phyloP scores from a whole-genome alignment of 2,329 filamentous ascomycete species.

The Neonectria coccinea region DNA sequence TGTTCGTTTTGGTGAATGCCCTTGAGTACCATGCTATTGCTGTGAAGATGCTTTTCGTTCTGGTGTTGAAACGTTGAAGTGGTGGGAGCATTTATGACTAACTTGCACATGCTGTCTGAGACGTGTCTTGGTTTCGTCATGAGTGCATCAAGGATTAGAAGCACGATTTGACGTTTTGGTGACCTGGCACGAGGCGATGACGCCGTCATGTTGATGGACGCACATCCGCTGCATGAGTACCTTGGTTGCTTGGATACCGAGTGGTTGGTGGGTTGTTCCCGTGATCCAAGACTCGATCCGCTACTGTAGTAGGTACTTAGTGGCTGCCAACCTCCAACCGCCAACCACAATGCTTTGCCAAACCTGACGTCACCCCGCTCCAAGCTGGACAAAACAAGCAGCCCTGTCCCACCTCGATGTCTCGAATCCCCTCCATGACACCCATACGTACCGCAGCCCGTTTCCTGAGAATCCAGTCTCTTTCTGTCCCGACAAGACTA shows the following conservation, averaged over 20 bases:
- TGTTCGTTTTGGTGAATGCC: slow-evolving; percentile 30
- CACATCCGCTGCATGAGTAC: background rate
- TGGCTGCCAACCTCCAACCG: slow-evolving; percentile 5
- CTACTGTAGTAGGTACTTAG: background rate
- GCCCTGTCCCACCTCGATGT: slow-evolving; percentile 32
- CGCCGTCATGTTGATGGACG: slow-evolving; percentile 9
- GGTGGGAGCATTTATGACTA: background rate
- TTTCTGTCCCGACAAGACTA: slow-evolving; percentile 15
- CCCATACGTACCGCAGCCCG: slow-evolving; percentile 25
- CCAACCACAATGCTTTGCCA: slow-evolving; percentile 9
- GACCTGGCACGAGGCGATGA: slow-evolving; percentile 7
- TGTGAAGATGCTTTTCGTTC: background rate
- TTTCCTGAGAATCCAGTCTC: slow-evolving; percentile 17
- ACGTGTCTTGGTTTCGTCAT: background rate
- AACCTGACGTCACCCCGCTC: slow-evolving; percentile 49
- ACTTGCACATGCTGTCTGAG: background rate
- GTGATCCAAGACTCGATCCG: slow-evolving; percentile 8
- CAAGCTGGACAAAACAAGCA: slow-evolving; percentile 34
- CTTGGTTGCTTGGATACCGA: background rate
- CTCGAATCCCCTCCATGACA: slow-evolving; percentile 37
- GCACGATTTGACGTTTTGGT: too few species aligned
- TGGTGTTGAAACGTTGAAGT: background rate
- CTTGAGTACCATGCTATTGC: background rate
- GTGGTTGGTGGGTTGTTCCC: slow-evolving; percentile 27
- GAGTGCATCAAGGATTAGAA: too few species aligned